These are phyloP conservation scores for Erythrophleum fordii DNA, from an alignment of 306 rosid genomes.

Conservation along the genomic window DNA sequence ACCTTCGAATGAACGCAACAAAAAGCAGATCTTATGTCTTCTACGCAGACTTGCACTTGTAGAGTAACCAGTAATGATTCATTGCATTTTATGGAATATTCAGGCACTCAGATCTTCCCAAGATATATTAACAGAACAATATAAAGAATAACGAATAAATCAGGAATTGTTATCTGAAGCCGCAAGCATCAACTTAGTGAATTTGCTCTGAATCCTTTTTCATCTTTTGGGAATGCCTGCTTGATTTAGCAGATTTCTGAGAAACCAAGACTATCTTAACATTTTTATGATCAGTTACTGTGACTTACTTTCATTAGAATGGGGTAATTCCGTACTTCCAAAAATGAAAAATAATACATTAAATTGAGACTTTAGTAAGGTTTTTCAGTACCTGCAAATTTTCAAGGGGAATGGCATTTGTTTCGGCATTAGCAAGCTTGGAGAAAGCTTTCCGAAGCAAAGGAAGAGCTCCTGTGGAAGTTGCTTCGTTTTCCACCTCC, in stretches of 20 bases:
- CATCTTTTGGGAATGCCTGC: neutral
- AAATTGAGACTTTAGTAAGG: slow-evolving; percentile 5
- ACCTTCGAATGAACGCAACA: neutral
- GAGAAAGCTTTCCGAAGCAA: slow-evolving; percentile 74
- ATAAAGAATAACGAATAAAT: neutral
- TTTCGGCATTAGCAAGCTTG: slow-evolving; percentile 62
- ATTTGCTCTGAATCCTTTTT: neutral
- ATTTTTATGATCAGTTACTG: neutral
- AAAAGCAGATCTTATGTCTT: neutral
- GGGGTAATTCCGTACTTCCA: neutral
- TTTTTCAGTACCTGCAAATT: slow-evolving; percentile 55
- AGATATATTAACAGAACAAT: slow-evolving; percentile 6
- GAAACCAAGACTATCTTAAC: neutral
- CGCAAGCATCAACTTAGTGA: neutral
- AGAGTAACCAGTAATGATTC: neutral
- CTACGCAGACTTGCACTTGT: neutral
- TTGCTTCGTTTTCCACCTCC: slow-evolving; percentile 67
- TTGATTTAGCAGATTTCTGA: neutral
- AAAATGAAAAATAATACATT: neutral
- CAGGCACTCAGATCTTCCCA: neutral
- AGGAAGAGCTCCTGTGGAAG: slow-evolving; percentile 83
- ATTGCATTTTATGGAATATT: neutral
- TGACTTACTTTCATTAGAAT: neutral
- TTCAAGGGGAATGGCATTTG: slow-evolving; percentile 53
- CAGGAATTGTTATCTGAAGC: neutral